Evolutionary conservation across 345 rosid species (phyloP).

Genomic region (Gossypium thurberi): DNA sequence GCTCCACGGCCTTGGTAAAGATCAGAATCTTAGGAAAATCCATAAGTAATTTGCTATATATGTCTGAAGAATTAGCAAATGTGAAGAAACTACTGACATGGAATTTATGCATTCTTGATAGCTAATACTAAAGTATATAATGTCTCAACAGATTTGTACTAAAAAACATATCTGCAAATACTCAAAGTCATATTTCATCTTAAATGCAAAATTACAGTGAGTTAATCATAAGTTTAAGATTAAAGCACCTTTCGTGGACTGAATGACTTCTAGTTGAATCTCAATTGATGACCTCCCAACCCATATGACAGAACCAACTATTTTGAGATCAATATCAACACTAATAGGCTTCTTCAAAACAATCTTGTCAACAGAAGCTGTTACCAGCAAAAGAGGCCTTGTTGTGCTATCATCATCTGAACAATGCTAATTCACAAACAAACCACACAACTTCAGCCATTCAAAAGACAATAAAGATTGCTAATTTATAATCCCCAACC

Average conservation of each 20-base stretch:
- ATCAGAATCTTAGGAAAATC: neutral
- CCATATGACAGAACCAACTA: conserved; percentile 81
- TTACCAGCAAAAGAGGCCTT: conserved; percentile 64
- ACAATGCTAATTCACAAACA: conserved; percentile 51
- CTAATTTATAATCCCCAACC: neutral
- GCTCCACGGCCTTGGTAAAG: neutral
- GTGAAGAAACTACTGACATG: neutral
- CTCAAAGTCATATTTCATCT: neutral
- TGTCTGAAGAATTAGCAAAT: neutral
- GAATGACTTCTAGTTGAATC: conserved; percentile 74
- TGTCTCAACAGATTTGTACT: neutral
- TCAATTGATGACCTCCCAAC: conserved; percentile 88
- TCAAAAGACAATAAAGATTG: neutral
- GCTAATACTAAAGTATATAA: neutral
- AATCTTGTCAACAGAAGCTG: conserved; percentile 88
- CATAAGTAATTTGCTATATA: neutral
- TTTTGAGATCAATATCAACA: conserved; percentile 38
- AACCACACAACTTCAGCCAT: conserved; percentile 3
- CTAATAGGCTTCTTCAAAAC: conserved; percentile 52
- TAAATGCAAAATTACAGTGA: neutral
- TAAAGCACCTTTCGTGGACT: conserved; percentile 41
- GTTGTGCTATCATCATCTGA: conserved; percentile 44
- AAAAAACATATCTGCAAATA: neutral
- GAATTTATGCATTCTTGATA: neutral
- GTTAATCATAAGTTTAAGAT: neutral